Evolutionary conservation across 768 basidiomycete species (phyloP), one percentile per base, ranked within the genome.

Genomic region (Asterophora parasitica): DNA sequence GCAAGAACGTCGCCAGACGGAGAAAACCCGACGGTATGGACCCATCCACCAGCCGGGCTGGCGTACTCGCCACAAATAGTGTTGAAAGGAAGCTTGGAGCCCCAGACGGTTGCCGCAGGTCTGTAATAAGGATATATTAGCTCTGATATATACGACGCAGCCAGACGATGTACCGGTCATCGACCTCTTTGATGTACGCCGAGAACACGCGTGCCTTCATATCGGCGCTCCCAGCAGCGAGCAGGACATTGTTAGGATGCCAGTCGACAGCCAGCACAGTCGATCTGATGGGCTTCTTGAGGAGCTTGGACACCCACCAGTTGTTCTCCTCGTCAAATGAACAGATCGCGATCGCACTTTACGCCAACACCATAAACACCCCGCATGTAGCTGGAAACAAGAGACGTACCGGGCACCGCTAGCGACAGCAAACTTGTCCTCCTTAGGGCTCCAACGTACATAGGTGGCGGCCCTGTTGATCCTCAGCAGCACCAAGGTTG

Each of bases 371-470:
- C 12, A 51, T 42, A 49, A 49, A 31, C 44, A 33, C 7, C 23
- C 23, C 23, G 23, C 23, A 23, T 23, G 23, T 23, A 23, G 23
- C 23, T 23, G 3, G 3, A 23, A 23, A n/a, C 20, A 5, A 27
- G n/a, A 48, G 17, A 57, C 71, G 15, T 58, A 92, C 92, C 92
- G 79, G 12, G 95, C 96, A 51, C 96, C 96, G 56, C 89, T 93
- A 3, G 92, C 94, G 12, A 99, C 96, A 5, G 96, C 96, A 61
- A 99, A 99, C 67, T 99, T 99, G 68, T 97, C 91, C 65, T 98
- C 96, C 56, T 86, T 83, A 1, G 96, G 96, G 65, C 90, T 93
- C 96, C 96, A 99, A 56, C 86, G 77, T 42, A 97, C 96, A 60
- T 81, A 82, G 1, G 96, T 99, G 1, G 96, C 96, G 0, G 96